These are phyloP conservation scores for Carex cristatella DNA, from an alignment of 176 grass and related monocot genomes.

Conservation along the genomic window DNA sequence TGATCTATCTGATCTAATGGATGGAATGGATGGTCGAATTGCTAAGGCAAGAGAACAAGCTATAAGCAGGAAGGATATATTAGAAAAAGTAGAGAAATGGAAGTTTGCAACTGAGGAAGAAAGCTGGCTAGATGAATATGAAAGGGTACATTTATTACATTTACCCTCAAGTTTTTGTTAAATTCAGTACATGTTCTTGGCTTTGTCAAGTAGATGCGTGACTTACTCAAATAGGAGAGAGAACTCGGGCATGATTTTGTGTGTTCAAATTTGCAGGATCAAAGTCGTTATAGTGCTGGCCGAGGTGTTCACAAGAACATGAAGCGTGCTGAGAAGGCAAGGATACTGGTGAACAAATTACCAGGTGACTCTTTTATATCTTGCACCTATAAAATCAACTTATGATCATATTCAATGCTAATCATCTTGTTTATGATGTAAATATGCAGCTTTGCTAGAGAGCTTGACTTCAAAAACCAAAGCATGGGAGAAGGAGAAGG, in stretches of 20 bases:
- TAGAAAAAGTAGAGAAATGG: constrained; percentile 93
- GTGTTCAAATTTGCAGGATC: constrained; percentile 46
- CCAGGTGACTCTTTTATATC: constrained; percentile 43
- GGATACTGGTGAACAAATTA: constrained; percentile 71
- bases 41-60: constrained; percentile 63
- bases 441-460: constrained; percentile 62
- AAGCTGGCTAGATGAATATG: constrained; percentile 89
- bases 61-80: constrained; percentile 75
- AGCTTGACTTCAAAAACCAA: constrained; percentile 63
- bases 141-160: constrained; percentile 49
- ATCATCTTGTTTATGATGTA: constrained; percentile 19
- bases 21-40: constrained; percentile 55
- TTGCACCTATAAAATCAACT: not conserved
- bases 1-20: constrained; percentile 59
- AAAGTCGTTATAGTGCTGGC: constrained; percentile 79
- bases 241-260: not conserved
- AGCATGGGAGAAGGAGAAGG: constrained; percentile 78
- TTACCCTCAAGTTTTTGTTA: not conserved
- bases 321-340: constrained; percentile 90
- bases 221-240: not conserved
- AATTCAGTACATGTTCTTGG: not conserved
- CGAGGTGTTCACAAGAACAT: constrained; percentile 92
- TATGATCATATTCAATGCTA: not conserved
- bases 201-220: constrained; percentile 13
- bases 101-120: constrained; percentile 61